Base-by-base conservation (phyloP, 345 rosid genomes). In the Arabis alpina region DNA sequence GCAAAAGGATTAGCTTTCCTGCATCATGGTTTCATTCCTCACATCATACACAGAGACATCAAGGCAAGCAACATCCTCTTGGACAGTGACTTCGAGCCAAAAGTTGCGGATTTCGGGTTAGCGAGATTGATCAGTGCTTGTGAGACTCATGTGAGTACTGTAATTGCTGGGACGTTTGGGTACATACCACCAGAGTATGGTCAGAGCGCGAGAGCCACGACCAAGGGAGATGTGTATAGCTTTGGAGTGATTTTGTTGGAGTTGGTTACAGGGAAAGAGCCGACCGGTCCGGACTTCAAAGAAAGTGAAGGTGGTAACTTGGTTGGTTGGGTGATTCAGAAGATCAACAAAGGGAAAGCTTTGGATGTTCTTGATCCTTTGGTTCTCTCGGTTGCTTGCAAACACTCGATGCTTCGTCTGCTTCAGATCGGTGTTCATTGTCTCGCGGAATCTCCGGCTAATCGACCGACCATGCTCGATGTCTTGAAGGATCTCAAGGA, bases 181-280 rank as follows among this genome's bases (percentile, higher is more conserved):
- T 94, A 94, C 76, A 89, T 94, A 32, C 99, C 99, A 1, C 97
- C 98, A 0, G 99, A 92, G 78, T 94, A 91, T 9, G 98, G 95
- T 8, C 99, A 94, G 82, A 86, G 96, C 8, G 86, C 89, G 5
- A 75, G 91, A 76, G 89, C 90, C 3, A 89, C 98, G 0, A 73
- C 84, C 2, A 87, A 78, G 51, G 99, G 98, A 4, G 99, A 94
- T 64, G 99, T 94, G 16, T 94, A 88, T 32, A 91, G 97, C 75
- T 89, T 89, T 19, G 99, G 97, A 2, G 99, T 94, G 11, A 91
- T 91, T 15, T 70, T 94, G 67, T 80, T 94, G 10, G 99, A 94
- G 70, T 43, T 94, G 74, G 90, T 91, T 61, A 87, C 96, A 0
- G 97, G 96, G 62, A 89, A 91, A 70, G 99, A 94, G 61, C 97